These are phyloP conservation scores for Sordariomycetes sp. DNA, from an alignment of 2,329 filamentous ascomycete species.

Conservation along the genomic window DNA sequence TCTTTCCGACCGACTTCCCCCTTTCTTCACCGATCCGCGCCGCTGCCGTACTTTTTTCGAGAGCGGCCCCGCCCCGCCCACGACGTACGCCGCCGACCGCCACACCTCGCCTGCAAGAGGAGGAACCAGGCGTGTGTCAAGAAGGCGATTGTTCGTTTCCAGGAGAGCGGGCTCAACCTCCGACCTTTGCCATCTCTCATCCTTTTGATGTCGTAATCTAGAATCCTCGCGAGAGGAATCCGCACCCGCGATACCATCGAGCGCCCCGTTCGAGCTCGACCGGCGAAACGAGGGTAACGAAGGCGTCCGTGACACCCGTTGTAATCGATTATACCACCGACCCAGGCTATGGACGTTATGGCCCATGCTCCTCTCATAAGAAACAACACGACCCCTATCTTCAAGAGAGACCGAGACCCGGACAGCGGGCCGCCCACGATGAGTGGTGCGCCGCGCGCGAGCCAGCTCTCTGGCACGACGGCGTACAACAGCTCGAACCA, in stretches of 20 bases:
- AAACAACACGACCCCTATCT: conserved; percentile 47
- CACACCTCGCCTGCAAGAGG: background rate
- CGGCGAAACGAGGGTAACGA: background rate
- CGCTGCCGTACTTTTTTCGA: background rate
- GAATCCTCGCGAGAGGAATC: background rate
- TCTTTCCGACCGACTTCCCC: background rate
- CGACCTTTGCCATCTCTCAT: background rate
- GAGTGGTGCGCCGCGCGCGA: conserved; percentile 43
- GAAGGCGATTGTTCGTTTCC: background rate
- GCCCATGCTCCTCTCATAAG: conserved; percentile 48
- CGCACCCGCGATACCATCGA: background rate
- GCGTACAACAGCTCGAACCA: conserved; percentile 41
- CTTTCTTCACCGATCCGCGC: background rate
- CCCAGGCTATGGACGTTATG: conserved; percentile 24
- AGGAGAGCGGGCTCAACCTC: background rate
- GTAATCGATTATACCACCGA: background rate
- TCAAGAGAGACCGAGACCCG: conserved; percentile 35
- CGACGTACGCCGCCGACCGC: background rate
- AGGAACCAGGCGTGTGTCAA: background rate
- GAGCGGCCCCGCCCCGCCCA: background rate
- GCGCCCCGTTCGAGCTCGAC: background rate
- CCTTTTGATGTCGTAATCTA: background rate
- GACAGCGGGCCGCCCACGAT: conserved; percentile 33
- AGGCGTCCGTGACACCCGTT: background rate
- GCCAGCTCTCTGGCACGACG: conserved; percentile 53